Base-by-base conservation (phyloP, 345 rosid genomes). In the Trapa bicornis region DNA sequence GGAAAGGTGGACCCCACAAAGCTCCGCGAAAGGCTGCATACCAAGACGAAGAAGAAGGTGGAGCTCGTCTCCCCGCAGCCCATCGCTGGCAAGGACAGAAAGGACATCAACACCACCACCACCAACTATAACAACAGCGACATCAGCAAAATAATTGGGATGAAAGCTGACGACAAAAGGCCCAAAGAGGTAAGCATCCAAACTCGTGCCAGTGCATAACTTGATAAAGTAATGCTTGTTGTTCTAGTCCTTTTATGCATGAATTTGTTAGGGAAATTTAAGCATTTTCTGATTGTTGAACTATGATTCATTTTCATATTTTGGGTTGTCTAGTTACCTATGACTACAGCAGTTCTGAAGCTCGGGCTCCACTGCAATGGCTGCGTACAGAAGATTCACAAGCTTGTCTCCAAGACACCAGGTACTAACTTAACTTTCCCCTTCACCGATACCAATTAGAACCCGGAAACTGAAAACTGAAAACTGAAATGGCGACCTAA, bases 361-460 rank as follows among this genome's bases (percentile, higher is more conserved):
- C 67, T 82, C 62, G 64, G 63, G 29, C 74, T 80, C 70, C 84
- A 82, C 60, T 82, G 86, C 67, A 61, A 74, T 54, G 84, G 86
- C 0, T 82, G 82, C 62, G 67, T 71, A 12, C 74, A 70, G 62
- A 82, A 69, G 77, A 82, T 82, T 64, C 71, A 64, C 69, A 78
- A 60, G 61, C 66, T 69, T 2, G 62, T 80, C 56, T 16, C 54
- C 9, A 82, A 74, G 47, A 72, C 77, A n/a, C 37, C 67, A 60
- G 86, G 86, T 80, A 8, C 56, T 15, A 2, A 37, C 32, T 6
- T 15, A 2, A 37, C 32, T 6, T 5, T 37, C 0, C 14, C 2
- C 5, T 15, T 36, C 37, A 0, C 4, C 8, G 12, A 38, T 32
- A n/a, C 61, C 38, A 60, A 33, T 37, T 43, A 37, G 10, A 15